A percentile compares a stretch with the other conserved stretches of the same genome.
Conservation (phyloP, 1,139 yeast species). For the Pichia sp. region DNA sequence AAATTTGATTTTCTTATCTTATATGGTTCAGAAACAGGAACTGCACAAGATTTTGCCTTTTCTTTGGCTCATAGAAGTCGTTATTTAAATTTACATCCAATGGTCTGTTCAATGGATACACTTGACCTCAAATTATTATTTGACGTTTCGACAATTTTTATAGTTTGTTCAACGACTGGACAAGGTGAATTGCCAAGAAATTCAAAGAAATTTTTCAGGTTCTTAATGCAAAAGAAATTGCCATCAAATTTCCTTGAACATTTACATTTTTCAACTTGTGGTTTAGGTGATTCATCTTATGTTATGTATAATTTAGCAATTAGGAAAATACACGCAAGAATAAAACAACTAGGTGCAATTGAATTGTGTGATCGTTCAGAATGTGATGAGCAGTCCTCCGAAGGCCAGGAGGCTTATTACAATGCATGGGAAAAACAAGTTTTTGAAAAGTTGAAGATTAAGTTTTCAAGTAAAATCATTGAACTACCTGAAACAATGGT, state of each 20-base stretch:
- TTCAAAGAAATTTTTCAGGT: conserved; percentile 65
- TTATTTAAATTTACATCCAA: conserved; percentile 48
- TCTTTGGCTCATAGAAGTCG: conserved; percentile 52
- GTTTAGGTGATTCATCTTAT: conserved; percentile 93
- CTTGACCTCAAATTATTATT: conserved; percentile 48
- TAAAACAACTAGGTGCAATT: conserved; percentile 73
- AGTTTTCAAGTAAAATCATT: conserved; percentile 9
- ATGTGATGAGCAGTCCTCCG: conserved; percentile 79
- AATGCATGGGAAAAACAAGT: conserved; percentile 63
- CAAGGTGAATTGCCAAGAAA: conserved; percentile 92
- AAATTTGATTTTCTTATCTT: conserved; percentile 35
- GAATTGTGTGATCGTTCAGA: conserved; percentile 74
- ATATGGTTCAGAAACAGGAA: conserved; percentile 93
- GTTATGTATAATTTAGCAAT: conserved; percentile 83
- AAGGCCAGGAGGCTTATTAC: conserved; percentile 74
- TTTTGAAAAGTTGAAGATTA: conserved; percentile 36
- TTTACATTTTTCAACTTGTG: conserved; percentile 65
- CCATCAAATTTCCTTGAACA: conserved; percentile 60
- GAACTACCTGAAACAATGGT: conserved; percentile 35
- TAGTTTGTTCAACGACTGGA: conserved; percentile 82
- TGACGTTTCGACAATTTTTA: conserved; percentile 34
- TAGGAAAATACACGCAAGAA: conserved; percentile 69
- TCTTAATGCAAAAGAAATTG: conserved; percentile 60
- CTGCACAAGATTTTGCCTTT: conserved; percentile 79
- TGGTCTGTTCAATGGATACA: conserved; percentile 54